A percentile compares a stretch with the other conserved stretches of the same genome.
These are phyloP conservation scores for Panicum miliaceum DNA, from an alignment of 176 grass and related monocot species.

Conservation along the genomic window DNA sequence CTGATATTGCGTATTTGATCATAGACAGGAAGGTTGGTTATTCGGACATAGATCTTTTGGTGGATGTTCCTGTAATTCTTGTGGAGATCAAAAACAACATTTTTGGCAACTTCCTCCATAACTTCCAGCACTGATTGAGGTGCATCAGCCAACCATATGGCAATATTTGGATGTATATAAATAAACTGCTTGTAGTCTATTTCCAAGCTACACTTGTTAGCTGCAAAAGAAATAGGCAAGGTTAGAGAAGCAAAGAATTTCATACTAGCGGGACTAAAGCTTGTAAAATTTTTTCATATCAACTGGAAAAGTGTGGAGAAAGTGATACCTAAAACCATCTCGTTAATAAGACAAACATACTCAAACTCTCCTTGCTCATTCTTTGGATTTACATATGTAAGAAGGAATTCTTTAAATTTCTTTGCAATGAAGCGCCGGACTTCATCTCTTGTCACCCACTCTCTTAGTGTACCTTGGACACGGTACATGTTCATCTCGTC, in stretches of 20 bases:
- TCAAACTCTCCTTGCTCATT: conserved; percentile 95
- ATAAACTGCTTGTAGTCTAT: conserved; percentile 98
- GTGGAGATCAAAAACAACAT: conserved; percentile 93
- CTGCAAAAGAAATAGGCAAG: conserved; percentile 48
- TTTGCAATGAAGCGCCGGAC: conserved; percentile 93
- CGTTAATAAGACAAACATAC: conserved; percentile 90
- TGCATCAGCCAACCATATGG: conserved; percentile 95
- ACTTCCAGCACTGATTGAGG: conserved; percentile 97
- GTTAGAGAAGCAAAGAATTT: conserved; percentile 24
- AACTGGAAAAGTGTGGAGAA: conserved; percentile 1
- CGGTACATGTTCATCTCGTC: conserved; percentile 97
- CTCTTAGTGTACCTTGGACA: conserved; percentile 89
- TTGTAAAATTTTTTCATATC: background rate
- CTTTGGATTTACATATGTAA: conserved; percentile 95
- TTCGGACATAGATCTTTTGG: conserved; percentile 90
- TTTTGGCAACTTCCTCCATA: conserved; percentile 94
- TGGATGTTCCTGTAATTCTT: conserved; percentile 96
- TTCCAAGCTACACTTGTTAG: conserved; percentile 93
- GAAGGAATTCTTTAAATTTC: conserved; percentile 98
- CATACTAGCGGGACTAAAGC: background rate
- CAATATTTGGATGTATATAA: conserved; percentile 94
- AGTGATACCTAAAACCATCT: conserved; percentile 91
- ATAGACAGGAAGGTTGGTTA: conserved; percentile 97
- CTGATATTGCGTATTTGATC: conserved; percentile 97
- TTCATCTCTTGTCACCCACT: conserved; percentile 98